Evolutionary conservation across 441 rosid species (phyloP).

Genomic region (Adansonia madagascariensis): DNA sequence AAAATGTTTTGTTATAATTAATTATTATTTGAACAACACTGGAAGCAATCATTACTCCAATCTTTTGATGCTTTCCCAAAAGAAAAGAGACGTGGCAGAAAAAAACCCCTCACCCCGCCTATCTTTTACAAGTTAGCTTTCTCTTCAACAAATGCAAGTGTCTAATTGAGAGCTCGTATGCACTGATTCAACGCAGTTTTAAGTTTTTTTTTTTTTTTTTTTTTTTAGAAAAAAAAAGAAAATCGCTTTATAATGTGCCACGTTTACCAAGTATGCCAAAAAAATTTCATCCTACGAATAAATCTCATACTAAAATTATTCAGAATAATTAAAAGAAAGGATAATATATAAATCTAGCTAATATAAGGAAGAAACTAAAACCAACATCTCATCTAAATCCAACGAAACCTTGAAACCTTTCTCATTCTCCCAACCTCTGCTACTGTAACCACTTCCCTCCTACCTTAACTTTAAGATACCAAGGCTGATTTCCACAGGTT

Average conservation of each 20-base stretch:
- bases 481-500: not conserved
- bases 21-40: not conserved
- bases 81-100: not conserved
- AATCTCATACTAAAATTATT: not conserved
- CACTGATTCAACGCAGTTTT: not conserved
- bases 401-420: not conserved
- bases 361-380: not conserved
- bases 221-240: no score
- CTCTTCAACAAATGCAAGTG: not conserved
- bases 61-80: conserved; percentile 8
- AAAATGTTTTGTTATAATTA: not conserved
- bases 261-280: not conserved
- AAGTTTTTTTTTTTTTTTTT: no score
- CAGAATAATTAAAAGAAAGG: not conserved
- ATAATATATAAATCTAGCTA: not conserved
- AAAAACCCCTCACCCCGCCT: not conserved
- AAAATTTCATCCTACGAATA: not conserved
- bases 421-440: not conserved
- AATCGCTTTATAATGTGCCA: not conserved
- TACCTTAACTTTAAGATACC: not conserved
- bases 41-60: conserved; percentile 7
- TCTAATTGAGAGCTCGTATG: not conserved
- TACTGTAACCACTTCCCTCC: not conserved
- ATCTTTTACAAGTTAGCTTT: not conserved
- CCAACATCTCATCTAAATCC: not conserved